A percentile compares a stretch with the other conserved stretches of the same genome.
These are phyloP conservation scores for Rhododendron williamsianum DNA, from an alignment of 148 eudicot genomes.

Conservation along the genomic window DNA sequence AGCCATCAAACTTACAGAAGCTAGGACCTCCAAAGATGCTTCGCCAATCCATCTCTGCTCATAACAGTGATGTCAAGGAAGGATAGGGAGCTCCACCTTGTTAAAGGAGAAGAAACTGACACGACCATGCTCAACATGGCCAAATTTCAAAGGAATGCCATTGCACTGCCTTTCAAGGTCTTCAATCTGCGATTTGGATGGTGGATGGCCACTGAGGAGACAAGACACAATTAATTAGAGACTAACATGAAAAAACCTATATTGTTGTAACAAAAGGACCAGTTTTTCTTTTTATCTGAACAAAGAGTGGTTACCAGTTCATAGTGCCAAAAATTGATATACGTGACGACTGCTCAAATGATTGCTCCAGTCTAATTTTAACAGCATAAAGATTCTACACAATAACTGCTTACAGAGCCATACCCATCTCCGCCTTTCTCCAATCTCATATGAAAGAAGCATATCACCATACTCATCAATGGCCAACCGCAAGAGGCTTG, in stretches of 20 bases:
- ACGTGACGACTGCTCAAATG: background rate
- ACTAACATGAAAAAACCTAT: background rate
- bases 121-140: conserved; percentile 66
- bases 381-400: background rate
- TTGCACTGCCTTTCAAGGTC: conserved; percentile 51
- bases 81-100: conserved; percentile 51
- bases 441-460: background rate
- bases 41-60: background rate
- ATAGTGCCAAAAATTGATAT: background rate
- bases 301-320: background rate
- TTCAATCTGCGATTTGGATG: conserved; percentile 51
- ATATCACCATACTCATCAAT: background rate
- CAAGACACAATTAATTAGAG: background rate
- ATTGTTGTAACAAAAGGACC: background rate
- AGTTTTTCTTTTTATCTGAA: background rate
- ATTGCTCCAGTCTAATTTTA: background rate
- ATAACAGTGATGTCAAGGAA: conserved; percentile 36
- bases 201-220: conserved; percentile 49
- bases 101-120: conserved; percentile 68
- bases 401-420: background rate
- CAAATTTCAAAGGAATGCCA: conserved; percentile 50
- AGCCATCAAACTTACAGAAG: background rate
- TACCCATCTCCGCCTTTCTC: background rate
- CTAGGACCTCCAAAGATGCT: background rate
- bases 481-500: background rate